Percentiles rank a stretch among this genome's conserved stretches.
Evolutionary conservation across 1,284 basidiomycete species (phyloP).

Genomic region (Cutaneotrichosporon daszewskae): DNA sequence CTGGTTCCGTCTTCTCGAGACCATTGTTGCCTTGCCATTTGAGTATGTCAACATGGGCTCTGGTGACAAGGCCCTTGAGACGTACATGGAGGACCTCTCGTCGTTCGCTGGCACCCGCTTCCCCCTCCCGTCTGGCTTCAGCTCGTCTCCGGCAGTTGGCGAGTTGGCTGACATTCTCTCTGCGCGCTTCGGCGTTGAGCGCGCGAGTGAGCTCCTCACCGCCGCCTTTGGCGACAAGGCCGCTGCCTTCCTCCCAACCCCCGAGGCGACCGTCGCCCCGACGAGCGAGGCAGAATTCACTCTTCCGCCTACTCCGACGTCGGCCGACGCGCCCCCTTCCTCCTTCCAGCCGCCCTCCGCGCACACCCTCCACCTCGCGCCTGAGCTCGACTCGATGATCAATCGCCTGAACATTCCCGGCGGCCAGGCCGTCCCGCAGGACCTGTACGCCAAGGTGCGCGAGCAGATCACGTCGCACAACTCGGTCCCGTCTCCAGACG

Average conservation of each 20-base stretch:
- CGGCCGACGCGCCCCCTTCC: slow-evolving; percentile 5
- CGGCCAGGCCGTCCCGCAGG: slow-evolving; percentile 11
- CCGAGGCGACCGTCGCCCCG: slow-evolving; percentile 9
- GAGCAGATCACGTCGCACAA: slow-evolving; percentile 16
- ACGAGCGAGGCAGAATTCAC: slow-evolving; percentile 11
- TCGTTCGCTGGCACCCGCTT: too few relatives aligned
- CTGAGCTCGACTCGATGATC: slow-evolving; percentile 18
- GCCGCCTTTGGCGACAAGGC: slow-evolving; percentile 22
- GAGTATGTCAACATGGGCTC: slow-evolving; percentile 18
- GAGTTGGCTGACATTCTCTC: slow-evolving; percentile 14
- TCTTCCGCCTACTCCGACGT: slow-evolving; percentile 9
- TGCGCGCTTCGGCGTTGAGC: slow-evolving; percentile 39
- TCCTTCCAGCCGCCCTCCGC: slow-evolving; percentile 10
- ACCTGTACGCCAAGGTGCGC: slow-evolving; percentile 13
- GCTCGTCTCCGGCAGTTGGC: slow-evolving; percentile 42
- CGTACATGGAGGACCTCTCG: slow-evolving; percentile 51
- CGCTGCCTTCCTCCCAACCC: slow-evolving; percentile 17
- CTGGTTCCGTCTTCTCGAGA: slow-evolving; percentile 18
- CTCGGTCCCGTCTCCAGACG: slow-evolving; percentile 27
- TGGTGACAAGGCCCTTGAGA: slow-evolving; percentile 49
- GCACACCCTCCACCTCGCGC: slow-evolving; percentile 14
- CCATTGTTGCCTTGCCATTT: slow-evolving; percentile 3
- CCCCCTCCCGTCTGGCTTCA: too few relatives aligned
- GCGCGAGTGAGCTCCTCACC: slow-evolving; percentile 19
- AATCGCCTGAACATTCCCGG: slow-evolving; percentile 8